Evolutionary conservation across 495 filamentous ascomycete genomes (phyloP), one percentile per base, ranked within the genome.

Genomic region (Tuber microsphaerosporum): DNA sequence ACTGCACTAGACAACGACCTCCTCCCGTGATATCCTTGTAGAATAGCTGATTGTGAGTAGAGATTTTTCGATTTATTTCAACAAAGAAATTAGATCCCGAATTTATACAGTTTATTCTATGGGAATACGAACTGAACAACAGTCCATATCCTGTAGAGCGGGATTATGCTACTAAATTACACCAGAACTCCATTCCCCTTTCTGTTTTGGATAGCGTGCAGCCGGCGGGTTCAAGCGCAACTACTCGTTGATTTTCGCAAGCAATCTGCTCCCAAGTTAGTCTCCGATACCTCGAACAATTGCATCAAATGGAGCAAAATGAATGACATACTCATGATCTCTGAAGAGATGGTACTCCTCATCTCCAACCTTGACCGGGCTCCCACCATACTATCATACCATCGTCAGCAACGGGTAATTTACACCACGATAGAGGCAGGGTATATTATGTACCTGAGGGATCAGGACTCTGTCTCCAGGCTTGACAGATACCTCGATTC

Each of bases 311-410:
- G 31, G 69, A 14, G 44, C 56, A 14, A 70, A 73, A 31, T 31
- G 26, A 34, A 65, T 65, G 72, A 89, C 92, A 83, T 90, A 97
- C 95, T 99, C 95, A 86, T 93, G 91, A 85, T 99, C 95, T 80
- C 94, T 88, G 90, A 96, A 99, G 74, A 99, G 91, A 76, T 91
- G 90, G 86, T 89, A 98, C 87, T 98, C 95, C 77, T 97, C 93
- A 78, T 98, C 94, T 77, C 94, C 94, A 80, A 98, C 93, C 89
- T 97, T 97, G 85, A 99, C 89, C 73, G 96, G 91, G 83, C 91
- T 94, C 74, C 95, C 95, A 84, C 95, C 95, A 83, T 92, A 99
- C 95, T 99, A 79, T 76, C 78, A 37, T 20, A 75, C 31, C 17
- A 75, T 42, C n/a, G 20, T 42, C 48, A 71, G 56, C 43, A 65